A percentile compares a stretch with the other conserved stretches of the same genome.
Evolutionary conservation across 768 basidiomycete genomes (phyloP).

Genomic region (Xerocomus spinulosus): DNA sequence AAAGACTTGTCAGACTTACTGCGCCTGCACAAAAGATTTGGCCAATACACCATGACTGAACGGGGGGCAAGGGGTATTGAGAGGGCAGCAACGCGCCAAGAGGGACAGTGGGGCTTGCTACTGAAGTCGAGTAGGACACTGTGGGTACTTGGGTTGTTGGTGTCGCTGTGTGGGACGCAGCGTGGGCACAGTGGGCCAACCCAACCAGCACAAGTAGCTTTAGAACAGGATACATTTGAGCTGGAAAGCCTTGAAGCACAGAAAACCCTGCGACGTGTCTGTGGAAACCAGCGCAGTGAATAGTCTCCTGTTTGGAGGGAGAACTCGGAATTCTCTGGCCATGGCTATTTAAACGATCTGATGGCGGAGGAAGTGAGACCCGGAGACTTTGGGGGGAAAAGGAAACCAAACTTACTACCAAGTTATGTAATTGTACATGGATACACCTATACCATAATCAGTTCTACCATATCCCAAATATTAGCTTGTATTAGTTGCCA

Average conservation of each 20-base stretch:
- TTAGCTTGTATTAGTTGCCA: too few species aligned
- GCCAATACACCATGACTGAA: conserved; percentile 71
- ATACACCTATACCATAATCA: not conserved
- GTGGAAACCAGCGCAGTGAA: not conserved
- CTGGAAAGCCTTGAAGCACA: not conserved
- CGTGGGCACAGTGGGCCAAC: conserved; percentile 12
- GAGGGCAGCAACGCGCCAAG: conserved; percentile 55
- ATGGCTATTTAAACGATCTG: not conserved
- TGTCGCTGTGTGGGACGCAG: conserved; percentile 11
- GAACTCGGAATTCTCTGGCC: not conserved
- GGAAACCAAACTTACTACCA: not conserved
- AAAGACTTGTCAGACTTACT: conserved; percentile 38
- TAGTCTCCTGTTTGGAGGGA: too few species aligned
- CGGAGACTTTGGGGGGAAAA: not conserved
- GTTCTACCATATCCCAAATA: too few species aligned
- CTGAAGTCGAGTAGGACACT: conserved; percentile 52
- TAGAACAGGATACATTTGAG: conserved; percentile 31
- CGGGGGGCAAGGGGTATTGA: conserved; percentile 59
- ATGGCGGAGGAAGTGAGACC: not conserved
- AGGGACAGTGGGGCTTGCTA: conserved; percentile 59
- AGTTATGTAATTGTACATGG: not conserved
- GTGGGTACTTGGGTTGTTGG: conserved; percentile 26
- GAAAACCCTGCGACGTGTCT: not conserved
- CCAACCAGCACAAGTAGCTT: conserved; percentile 12
- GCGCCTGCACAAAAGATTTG: conserved; percentile 78